Conservation (phyloP, 2,329 filamentous ascomycete species). For the Trichocomaceae sp. region DNA sequence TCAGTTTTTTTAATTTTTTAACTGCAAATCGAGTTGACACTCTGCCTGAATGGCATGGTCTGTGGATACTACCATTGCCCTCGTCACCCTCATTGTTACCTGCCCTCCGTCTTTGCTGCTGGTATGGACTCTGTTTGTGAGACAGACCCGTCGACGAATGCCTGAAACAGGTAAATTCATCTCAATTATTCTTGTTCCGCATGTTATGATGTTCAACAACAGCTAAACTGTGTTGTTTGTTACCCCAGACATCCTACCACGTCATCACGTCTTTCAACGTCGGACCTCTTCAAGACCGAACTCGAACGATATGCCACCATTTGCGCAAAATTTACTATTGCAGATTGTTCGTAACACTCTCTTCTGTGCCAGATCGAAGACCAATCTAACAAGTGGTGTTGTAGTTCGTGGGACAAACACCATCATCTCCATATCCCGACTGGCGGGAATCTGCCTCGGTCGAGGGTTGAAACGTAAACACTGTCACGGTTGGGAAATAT, state of each 20-base stretch:
- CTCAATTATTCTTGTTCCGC: neutral
- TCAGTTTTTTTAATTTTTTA: too few species aligned
- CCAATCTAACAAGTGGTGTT: neutral
- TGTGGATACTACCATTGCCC: slow-evolving; percentile 2
- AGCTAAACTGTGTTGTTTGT: neutral
- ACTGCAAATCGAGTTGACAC: too few species aligned
- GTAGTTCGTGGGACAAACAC: neutral
- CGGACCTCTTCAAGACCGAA: neutral
- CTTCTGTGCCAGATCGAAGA: neutral
- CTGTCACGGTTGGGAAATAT: neutral
- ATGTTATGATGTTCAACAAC: too few species aligned
- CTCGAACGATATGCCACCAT: neutral
- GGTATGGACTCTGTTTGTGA: neutral
- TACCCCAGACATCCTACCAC: neutral
- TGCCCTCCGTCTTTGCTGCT: slow-evolving; percentile 4
- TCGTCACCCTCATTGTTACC: slow-evolving; percentile 3
- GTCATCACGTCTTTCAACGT: neutral
- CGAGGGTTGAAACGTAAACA: neutral
- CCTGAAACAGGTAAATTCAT: neutral
- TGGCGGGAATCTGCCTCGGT: neutral
- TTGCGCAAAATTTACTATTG: neutral
- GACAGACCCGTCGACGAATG: neutral
- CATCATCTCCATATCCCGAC: neutral
- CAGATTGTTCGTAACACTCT: slow-evolving; percentile 2
- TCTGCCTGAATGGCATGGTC: slow-evolving; percentile 9